Base-by-base conservation (phyloP, 2,329 filamentous ascomycete species). In the Nothophaeocryptopus gaeumannii region DNA sequence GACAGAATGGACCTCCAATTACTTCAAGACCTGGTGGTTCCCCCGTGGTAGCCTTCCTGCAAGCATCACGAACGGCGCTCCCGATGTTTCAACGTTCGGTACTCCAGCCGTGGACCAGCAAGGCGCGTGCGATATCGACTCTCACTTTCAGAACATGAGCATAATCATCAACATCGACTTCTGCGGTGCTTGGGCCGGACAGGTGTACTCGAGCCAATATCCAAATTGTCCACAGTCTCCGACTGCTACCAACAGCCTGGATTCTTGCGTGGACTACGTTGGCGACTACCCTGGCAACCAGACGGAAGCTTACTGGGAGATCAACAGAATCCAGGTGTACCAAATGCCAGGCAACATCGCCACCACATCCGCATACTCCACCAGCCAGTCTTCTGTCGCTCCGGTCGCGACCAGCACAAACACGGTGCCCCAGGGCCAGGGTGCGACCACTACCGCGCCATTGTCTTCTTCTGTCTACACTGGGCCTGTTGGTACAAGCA, bases 61-160 rank as follows among this genome's bases (percentile, higher is more conserved):
- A 4, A 67, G 63, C 58, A 77, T 87, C 53, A 65, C 70, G 42
- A 55, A 45, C 9, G 58, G 60, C n/a, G 57, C 54, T 1, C 85
- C 85, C 0, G 75, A 86, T 58, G 80, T 84, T 0, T 77, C 74
- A 40, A 70, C 71, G 2, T 88, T 85, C 79, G 84, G 83, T 12
- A 72, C 68, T 2, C 81, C 85, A 1, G 60, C 79, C 5, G 82
- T 84, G 1, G 84, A 87, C 52, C 86, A 86, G 63, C 83, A 64
- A 54, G 69, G 67, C 8, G 49, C 47, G 14, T 73, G 71, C 45
- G 50, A 67, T 29, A 67, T 72, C 45, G 61, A 71, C 58, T 37
- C 54, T 14, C 60, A 69, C 39, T 72, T 73, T 50, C 51, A 39
- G 5, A 67, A 71, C 48, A 67, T 71, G 56, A 63, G 63, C 41